Conservation (phyloP, 2,329 filamentous ascomycete species). For the Mollisia scopiformis region DNA sequence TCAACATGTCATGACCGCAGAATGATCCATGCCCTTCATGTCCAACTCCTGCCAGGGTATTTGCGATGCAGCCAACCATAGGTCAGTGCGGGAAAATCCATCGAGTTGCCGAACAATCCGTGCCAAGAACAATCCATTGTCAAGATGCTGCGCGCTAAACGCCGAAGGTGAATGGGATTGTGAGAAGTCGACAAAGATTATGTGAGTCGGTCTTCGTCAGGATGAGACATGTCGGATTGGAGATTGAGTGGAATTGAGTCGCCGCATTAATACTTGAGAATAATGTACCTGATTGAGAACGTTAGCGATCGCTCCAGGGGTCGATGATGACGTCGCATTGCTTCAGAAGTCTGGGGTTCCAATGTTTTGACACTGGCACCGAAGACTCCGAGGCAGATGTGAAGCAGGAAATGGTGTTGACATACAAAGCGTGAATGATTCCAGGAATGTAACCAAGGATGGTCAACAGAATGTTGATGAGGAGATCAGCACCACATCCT, state of each 20-base stretch:
- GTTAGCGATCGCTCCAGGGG: slow-evolving; percentile 18
- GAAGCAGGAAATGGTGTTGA: slow-evolving; percentile 29
- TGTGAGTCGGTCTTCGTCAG: slow-evolving; percentile 22
- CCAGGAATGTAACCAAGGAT: slow-evolving; percentile 73
- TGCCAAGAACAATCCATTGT: slow-evolving; percentile 18
- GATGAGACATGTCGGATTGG: neutral
- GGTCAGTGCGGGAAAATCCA: slow-evolving; percentile 1
- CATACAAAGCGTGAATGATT: slow-evolving; percentile 88
- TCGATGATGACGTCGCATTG: slow-evolving; percentile 3
- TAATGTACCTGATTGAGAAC: slow-evolving; percentile 70
- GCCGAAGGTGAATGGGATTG: slow-evolving; percentile 14
- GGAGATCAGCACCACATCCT: slow-evolving; percentile 82
- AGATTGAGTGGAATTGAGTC: neutral
- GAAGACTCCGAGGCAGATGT: neutral
- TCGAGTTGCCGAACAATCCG: slow-evolving; percentile 21
- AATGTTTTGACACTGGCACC: neutral
- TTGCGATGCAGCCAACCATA: slow-evolving; percentile 10
- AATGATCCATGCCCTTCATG: slow-evolving; percentile 7
- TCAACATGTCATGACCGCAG: slow-evolving; percentile 7
- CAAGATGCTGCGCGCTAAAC: slow-evolving; percentile 21
- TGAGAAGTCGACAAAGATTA: slow-evolving; percentile 13
- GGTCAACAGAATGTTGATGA: slow-evolving; percentile 92
- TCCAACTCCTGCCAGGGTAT: neutral
- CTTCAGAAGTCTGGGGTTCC: neutral
- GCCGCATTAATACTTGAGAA: slow-evolving; percentile 75